phyloP scores from a whole-genome alignment of 164 flowering plant genomes.

The Umbilicus rupestris region DNA sequence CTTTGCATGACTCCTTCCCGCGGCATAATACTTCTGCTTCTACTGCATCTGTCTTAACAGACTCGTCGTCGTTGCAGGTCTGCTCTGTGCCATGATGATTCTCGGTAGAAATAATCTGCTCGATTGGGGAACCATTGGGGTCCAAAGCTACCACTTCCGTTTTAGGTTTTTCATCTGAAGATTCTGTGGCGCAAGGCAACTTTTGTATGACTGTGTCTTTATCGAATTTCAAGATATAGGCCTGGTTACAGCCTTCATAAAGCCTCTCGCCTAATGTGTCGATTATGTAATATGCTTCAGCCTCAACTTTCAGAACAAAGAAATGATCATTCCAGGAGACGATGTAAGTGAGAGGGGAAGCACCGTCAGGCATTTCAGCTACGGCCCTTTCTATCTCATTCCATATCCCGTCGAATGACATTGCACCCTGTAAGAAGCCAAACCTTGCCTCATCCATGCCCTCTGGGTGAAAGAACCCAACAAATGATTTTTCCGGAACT shows the following conservation, averaged over 20 bases:
- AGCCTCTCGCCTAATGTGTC: slow-evolving; percentile 97
- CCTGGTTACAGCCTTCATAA: slow-evolving; percentile 87
- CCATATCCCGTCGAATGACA: slow-evolving; percentile 96
- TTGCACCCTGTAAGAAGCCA: slow-evolving; percentile 79
- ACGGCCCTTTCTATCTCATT: slow-evolving; percentile 56
- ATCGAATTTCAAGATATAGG: slow-evolving; percentile 82
- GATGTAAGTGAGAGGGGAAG: slow-evolving; percentile 55
- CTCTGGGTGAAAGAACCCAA: slow-evolving; percentile 89
- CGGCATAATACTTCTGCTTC: slow-evolving; percentile 47
- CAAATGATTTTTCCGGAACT: slow-evolving; percentile 54
- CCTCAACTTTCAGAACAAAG: slow-evolving; percentile 78
- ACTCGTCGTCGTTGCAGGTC: not conserved
- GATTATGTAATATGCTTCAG: slow-evolving; percentile 78
- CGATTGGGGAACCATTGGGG: not conserved
- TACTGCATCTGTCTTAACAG: slow-evolving; percentile 13
- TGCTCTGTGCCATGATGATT: not conserved
- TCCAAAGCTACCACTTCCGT: not conserved
- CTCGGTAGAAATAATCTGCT: not conserved
- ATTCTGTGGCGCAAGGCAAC: slow-evolving; percentile 21
- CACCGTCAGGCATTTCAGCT: slow-evolving; percentile 16
- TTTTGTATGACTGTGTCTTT: slow-evolving; percentile 37
- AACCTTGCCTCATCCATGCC: slow-evolving; percentile 67
- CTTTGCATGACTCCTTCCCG: slow-evolving; percentile 91
- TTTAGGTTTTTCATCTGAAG: slow-evolving; percentile 16
- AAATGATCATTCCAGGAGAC: slow-evolving; percentile 99